Evolutionary conservation across 1,139 yeast species (phyloP).

Genomic region (Debaryomyces robertsiae): DNA sequence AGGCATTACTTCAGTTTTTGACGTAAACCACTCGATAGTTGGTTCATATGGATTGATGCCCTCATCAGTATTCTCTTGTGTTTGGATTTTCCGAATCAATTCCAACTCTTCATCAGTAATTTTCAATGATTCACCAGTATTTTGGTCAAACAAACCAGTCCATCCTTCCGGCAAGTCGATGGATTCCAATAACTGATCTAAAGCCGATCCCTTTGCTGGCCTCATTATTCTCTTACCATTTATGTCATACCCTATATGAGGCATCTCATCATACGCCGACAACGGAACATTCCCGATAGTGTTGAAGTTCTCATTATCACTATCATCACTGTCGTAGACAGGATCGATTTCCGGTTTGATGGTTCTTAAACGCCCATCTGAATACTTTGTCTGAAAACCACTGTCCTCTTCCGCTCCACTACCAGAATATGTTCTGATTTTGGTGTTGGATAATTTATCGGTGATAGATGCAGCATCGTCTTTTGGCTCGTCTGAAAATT

Average conservation of each 20-base stretch:
- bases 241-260: constrained; percentile 95
- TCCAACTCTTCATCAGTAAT: constrained; percentile 89
- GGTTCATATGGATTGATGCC: constrained; percentile 88
- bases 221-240: constrained; percentile 98
- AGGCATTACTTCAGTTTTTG: constrained; percentile 86
- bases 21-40: constrained; percentile 92
- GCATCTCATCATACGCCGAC: constrained; percentile 94
- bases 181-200: constrained; percentile 82
- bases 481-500: constrained; percentile 50
- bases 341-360: constrained; percentile 91
- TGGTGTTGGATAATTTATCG: constrained; percentile 57
- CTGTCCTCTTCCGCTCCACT: constrained; percentile 33
- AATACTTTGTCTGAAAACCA: constrained; percentile 53
- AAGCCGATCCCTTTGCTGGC: constrained; percentile 95
- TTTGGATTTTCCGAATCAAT: constrained; percentile 81
- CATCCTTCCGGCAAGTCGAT: constrained; percentile 97
- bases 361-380: constrained; percentile 79
- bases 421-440: constrained; percentile 51
- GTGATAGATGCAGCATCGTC: constrained; percentile 53
- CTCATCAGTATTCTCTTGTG: constrained; percentile 82
- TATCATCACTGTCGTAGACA: constrained; percentile 88
- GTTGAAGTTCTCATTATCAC: constrained; percentile 80
- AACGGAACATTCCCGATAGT: constrained; percentile 93
- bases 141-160: constrained; percentile 93
- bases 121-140: constrained; percentile 86